Evolutionary conservation across 306 rosid species (phyloP), one percentile per base, ranked within the genome.

Genomic region (Ormosia emarginata): DNA sequence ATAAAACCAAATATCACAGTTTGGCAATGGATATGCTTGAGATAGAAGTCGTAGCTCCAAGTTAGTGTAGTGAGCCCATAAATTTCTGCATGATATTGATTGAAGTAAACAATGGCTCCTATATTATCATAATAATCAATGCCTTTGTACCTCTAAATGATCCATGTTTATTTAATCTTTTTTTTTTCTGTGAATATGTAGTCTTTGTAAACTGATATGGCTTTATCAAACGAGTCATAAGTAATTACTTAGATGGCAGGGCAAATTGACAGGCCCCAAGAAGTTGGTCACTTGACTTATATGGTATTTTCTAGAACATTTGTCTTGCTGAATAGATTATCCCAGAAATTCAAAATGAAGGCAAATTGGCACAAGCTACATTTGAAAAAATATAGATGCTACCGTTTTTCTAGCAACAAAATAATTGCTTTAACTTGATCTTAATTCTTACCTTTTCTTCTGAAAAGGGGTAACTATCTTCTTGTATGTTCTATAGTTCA

Each of bases 201-300:
- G 41, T 24, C 43, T 30, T 9, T 32, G 41, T 61, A 33, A 12
- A 43, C 36, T 2, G n/a, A 7, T 40, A 8, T 24, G 40, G 57
- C 55, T 47, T 9, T 33, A 13, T n/a, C 39, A 49, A 29, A 24
- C 43, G 8, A 8, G 39, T 18, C 17, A 43, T 5, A 24, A 46
- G 18, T 13, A 47, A 44, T 43, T 68, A 68, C 39, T 44, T 11
- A 6, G 18, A 43, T 3, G 33, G 6, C 15, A 4, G 18, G 55
- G 69, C 30, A 39, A 29, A 43, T 43, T 44, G 11, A 46, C 1
- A 11, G 74, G 40, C 74, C 44, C 95, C 98, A n/a, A n/a, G n/a
- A n/a, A n/a, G n/a, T n/a, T n/a, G n/a, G n/a, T n/a, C n/a, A n/a
- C n/a, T n/a, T n/a, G n/a, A n/a, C n/a, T n/a, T n/a, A n/a, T n/a